These are phyloP conservation scores for Cytospora piceicola DNA, from an alignment of 2,329 filamentous ascomycete genomes.

Conservation along the genomic window DNA sequence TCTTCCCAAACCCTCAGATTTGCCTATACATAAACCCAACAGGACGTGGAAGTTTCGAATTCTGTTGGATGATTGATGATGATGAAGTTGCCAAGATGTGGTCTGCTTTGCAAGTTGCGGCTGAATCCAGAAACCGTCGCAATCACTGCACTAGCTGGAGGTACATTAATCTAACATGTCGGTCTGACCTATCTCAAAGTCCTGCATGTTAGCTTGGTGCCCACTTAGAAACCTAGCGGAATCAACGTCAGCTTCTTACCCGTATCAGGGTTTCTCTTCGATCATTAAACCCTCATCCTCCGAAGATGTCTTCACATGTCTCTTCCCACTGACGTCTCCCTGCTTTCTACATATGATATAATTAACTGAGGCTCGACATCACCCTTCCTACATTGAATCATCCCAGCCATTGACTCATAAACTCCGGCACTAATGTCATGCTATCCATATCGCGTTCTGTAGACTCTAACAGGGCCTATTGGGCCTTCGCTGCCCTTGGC, in stretches of 20 bases:
- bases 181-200: background rate
- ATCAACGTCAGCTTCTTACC: background rate
- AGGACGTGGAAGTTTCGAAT: background rate
- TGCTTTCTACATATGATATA: background rate
- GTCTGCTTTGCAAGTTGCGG: background rate
- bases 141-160: background rate
- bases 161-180: background rate
- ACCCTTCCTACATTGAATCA: too few relatives aligned
- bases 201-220: background rate
- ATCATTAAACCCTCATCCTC: constrained; percentile 8
- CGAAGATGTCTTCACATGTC: constrained; percentile 8
- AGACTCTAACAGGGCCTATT: constrained; percentile 49
- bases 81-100: background rate
- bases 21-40: background rate
- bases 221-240: background rate
- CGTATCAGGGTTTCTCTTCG: background rate
- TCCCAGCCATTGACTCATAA: background rate
- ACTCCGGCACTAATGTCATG: background rate
- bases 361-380: background rate
- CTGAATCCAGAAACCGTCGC: background rate
- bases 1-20: too few relatives aligned
- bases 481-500: constrained; percentile 53
- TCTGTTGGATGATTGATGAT: background rate
- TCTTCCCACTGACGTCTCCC: too few relatives aligned
- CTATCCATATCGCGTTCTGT: constrained; percentile 15